These are phyloP conservation scores for Tulasnella sp. DNA, from an alignment of 768 basidiomycete genomes.

Conservation along the genomic window DNA sequence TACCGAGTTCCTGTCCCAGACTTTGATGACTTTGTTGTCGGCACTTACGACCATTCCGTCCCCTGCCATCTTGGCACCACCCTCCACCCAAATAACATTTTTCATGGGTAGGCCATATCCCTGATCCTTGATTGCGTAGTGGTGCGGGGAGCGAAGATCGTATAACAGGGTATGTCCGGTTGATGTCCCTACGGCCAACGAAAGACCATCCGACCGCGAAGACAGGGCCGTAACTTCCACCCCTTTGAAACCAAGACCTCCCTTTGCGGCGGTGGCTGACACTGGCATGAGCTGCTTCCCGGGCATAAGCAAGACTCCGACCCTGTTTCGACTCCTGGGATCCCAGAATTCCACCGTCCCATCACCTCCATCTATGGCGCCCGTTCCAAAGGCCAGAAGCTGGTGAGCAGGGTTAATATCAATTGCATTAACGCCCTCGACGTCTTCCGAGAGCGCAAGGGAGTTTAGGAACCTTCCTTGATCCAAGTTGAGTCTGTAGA, in stretches of 20 bases:
- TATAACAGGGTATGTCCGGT: conserved; percentile 92
- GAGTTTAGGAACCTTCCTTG: conserved; percentile 90
- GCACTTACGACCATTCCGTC: conserved; percentile 85
- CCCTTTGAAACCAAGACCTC: conserved; percentile 27
- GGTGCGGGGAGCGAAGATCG: conserved; percentile 76
- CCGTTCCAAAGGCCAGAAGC: conserved; percentile 79
- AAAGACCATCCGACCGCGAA: conserved; percentile 79
- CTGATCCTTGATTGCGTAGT: conserved; percentile 90
- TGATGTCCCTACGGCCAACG: conserved; percentile 89
- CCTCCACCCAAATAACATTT: conserved; percentile 82
- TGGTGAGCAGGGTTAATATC: conserved; percentile 94
- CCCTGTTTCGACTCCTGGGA: conserved; percentile 67
- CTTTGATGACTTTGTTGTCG: conserved; percentile 94
- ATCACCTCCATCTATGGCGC: conserved; percentile 44
- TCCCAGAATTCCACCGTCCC: conserved; percentile 96
- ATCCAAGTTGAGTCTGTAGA: conserved; percentile 91
- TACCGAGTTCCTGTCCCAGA: conserved; percentile 85
- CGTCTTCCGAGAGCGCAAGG: conserved; percentile 49
- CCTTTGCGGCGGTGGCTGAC: conserved; percentile 34
- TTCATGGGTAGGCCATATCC: conserved; percentile 90
- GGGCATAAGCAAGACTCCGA: conserved; percentile 62
- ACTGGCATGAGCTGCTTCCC: conserved; percentile 37
- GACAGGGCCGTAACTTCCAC: conserved; percentile 77
- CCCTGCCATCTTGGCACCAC: conserved; percentile 69
- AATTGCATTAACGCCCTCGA: conserved; percentile 80